phyloP scores from a whole-genome alignment of 2,329 filamentous ascomycete species.

The Alternaria sp. region DNA sequence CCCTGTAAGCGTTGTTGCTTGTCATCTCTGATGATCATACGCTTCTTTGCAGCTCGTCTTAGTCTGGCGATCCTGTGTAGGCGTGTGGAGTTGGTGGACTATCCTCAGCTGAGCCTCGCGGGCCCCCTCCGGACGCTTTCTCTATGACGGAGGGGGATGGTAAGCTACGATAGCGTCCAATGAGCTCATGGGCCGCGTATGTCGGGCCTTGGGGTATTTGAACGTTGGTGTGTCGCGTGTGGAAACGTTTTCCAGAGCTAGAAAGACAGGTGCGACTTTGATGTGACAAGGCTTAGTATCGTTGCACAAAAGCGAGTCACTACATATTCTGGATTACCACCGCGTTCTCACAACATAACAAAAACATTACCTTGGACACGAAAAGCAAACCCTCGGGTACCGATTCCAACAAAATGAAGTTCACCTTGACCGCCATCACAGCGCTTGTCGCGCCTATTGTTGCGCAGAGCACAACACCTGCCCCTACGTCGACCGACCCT shows the following conservation, averaged over 20 bases:
- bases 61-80: not conserved
- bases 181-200: conserved; percentile 20
- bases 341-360: not conserved
- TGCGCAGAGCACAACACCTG: conserved; percentile 19
- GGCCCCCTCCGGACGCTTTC: conserved; percentile 25
- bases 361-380: not conserved
- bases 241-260: conserved; percentile 56
- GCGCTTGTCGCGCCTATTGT: conserved; percentile 13
- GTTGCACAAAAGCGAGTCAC: not conserved
- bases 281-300: conserved; percentile 37
- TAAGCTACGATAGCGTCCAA: conserved; percentile 10
- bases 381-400: not conserved
- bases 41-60: not conserved
- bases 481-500: conserved; percentile 16
- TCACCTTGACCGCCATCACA: conserved; percentile 12
- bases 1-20: conserved; percentile 12
- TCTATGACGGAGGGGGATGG: conserved; percentile 1
- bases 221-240: conserved; percentile 24
- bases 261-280: not conserved
- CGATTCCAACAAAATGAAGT: conserved; percentile 6
- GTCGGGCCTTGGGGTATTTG: conserved; percentile 19
- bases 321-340: not conserved
- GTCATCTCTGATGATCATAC: conserved; percentile 5
- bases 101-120: conserved; percentile 16
- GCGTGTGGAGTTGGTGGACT: not conserved